phyloP scores from a whole-genome alignment of 495 filamentous ascomycete species.

The Haplographium delicatum region DNA sequence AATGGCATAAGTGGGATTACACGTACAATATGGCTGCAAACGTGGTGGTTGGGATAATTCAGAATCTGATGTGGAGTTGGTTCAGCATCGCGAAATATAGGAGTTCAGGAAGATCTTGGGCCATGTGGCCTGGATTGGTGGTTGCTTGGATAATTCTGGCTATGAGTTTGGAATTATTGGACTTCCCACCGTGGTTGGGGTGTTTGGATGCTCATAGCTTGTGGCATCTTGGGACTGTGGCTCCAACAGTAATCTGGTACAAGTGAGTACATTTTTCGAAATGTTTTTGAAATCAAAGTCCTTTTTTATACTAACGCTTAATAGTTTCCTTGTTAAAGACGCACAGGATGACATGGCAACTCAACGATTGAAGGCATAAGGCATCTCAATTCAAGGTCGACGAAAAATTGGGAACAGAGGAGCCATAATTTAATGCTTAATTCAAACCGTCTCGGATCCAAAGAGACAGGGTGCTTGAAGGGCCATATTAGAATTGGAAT shows the following conservation, averaged over 20 bases:
- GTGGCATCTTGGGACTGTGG: slow-evolving; percentile 92
- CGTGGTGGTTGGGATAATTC: slow-evolving; percentile 71
- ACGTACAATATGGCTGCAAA: slow-evolving; percentile 97
- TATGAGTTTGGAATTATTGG: slow-evolving; percentile 92
- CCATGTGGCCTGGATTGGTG: slow-evolving; percentile 85
- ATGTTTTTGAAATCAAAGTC: not conserved
- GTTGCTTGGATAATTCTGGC: slow-evolving; percentile 88
- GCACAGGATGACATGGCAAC: slow-evolving; percentile 65
- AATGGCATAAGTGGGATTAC: slow-evolving; percentile 86
- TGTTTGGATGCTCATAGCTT: slow-evolving; percentile 90
- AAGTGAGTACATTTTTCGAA: slow-evolving; percentile 56
- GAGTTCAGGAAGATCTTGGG: slow-evolving; percentile 66
- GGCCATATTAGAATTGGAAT: too few species aligned
- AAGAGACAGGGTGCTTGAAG: too few species aligned
- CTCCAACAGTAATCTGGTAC: slow-evolving; percentile 89
- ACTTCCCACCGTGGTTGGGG: slow-evolving; percentile 82
- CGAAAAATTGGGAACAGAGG: not conserved
- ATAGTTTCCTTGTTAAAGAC: slow-evolving; percentile 74
- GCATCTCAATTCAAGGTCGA: not conserved
- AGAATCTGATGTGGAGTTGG: slow-evolving; percentile 79
- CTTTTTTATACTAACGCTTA: slow-evolving; percentile 5
- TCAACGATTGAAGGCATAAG: slow-evolving; percentile 20
- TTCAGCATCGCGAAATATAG: slow-evolving; percentile 75
- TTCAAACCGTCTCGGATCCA: too few species aligned
- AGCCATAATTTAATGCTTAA: too few species aligned